A percentile compares a stretch with the other conserved stretches of the same genome.
These are phyloP conservation scores for Phialocephala subalpina DNA, from an alignment of 2,329 filamentous ascomycete genomes.

Conservation along the genomic window DNA sequence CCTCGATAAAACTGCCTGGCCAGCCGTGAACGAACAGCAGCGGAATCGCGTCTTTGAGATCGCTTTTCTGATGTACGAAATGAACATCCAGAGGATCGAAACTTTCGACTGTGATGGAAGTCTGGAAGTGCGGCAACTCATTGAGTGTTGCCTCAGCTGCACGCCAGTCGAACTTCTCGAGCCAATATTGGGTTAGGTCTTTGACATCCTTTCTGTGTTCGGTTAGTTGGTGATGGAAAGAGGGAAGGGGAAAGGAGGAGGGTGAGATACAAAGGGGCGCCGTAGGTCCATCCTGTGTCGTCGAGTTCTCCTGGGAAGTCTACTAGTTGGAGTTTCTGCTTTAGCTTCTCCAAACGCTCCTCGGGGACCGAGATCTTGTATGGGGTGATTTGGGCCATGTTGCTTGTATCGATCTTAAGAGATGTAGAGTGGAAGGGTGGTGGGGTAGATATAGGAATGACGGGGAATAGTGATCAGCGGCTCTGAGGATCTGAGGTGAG, in stretches of 20 bases:
- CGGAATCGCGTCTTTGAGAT: constrained; percentile 62
- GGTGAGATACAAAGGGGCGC: neutral
- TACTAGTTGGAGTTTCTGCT: neutral
- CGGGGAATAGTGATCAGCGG: neutral
- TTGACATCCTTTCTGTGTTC: constrained; percentile 18
- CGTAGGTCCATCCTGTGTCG: neutral
- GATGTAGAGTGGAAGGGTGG: neutral
- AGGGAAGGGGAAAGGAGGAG: neutral
- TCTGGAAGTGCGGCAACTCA: constrained; percentile 40
- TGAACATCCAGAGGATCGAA: constrained; percentile 69
- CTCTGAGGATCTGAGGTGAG: neutral
- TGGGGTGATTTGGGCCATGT: neutral
- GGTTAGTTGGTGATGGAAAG: neutral
- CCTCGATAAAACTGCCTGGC: constrained; percentile 74
- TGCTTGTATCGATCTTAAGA: neutral
- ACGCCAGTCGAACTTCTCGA: constrained; percentile 37
- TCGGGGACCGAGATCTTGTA: neutral
- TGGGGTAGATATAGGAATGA: constrained; percentile 1
- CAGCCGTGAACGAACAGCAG: constrained; percentile 68
- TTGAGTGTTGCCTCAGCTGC: constrained; percentile 35
- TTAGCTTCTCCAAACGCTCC: neutral
- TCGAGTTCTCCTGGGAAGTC: constrained; percentile 4
- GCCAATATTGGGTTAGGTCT: constrained; percentile 32
- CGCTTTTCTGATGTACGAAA: constrained; percentile 66
- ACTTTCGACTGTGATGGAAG: constrained; percentile 58